Base-by-base conservation (phyloP, 1,139 yeast genomes). In the Protomyces lactucae-debilis region DNA sequence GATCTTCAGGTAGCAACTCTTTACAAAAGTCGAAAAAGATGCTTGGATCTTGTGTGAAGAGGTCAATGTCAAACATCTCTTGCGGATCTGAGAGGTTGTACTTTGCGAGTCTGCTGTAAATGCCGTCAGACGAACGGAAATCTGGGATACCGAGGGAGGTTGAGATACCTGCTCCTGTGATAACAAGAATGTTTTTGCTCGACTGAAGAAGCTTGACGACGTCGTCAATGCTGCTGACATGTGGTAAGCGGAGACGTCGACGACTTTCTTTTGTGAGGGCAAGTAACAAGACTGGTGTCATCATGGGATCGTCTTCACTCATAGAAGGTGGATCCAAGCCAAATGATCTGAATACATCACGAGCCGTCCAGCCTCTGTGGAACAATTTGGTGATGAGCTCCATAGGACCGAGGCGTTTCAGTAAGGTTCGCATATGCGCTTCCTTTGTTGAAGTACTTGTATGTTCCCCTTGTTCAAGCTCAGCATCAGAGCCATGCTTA, bases 91-190 rank as follows among this genome's bases (percentile, higher is more conserved):
- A 83, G 46, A 92, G 77, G 0, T 96, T 96, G 64, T 89, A 73
- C 70, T 83, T 81, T 64, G 81, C 80, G 68, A 93, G 82, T 72
- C 83, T 83, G 1, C 90, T 69, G 75, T 93, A 93, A 67, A 93
- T 84, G 55, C 99, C 99, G 69, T 87, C 80, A 9, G 91, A 85
- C 0, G 97, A 91, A 72, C 99, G 82, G 76, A 93, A 93, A 76
- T 93, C 99, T 0, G 98, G 97, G 65, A 92, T 92, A 1, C 97
- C 98, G 66, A 92, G 77, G 45, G 92, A 85, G 3, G 97, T 92
- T 18, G 97, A 89, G 55, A 93, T 91, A 21, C 99, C 99, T 0
- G 99, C 99, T 3, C 99, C 99, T 0, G 97, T 90, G 35, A 93
- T 77, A 0, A 93, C 95, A 67, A 93, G 72, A 23, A 93, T 82